These are phyloP conservation scores for Zymoseptoria pseudotritici DNA, from an alignment of 2,329 filamentous ascomycete species.

Conservation along the genomic window DNA sequence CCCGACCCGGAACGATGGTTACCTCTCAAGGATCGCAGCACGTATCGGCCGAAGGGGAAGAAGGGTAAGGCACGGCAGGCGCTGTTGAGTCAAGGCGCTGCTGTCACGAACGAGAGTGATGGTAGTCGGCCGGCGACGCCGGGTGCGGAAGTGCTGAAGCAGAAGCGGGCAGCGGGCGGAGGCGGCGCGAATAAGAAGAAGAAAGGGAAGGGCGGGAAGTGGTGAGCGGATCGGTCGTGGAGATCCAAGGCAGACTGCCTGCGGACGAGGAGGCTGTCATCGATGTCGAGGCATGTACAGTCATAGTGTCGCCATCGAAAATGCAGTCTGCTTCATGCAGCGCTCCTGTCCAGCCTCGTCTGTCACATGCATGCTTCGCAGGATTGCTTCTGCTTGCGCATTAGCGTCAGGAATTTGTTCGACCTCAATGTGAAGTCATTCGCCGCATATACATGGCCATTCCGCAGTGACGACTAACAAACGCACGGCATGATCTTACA, in stretches of 20 bases:
- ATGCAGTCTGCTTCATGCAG: neutral
- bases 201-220: constrained; percentile 23
- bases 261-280: neutral
- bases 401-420: neutral
- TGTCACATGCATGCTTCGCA: neutral
- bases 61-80: constrained; percentile 65
- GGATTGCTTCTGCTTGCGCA: neutral
- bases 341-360: neutral
- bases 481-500: neutral
- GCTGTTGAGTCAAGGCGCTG: constrained; percentile 77
- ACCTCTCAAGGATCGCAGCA: constrained; percentile 79
- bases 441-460: neutral
- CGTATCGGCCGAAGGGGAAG: constrained; percentile 82
- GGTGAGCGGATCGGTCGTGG: constrained; percentile 7
- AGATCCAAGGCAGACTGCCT: neutral
- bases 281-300: neutral
- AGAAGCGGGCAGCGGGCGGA: constrained; percentile 32
- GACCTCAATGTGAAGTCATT: neutral
- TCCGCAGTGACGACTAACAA: neutral
- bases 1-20: constrained; percentile 91
- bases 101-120: constrained; percentile 57
- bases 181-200: constrained; percentile 37
- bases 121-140: constrained; percentile 27
- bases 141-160: constrained; percentile 36
- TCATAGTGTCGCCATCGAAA: neutral